Evolutionary conservation across 495 filamentous ascomycete species (phyloP), one percentile per base, ranked within the genome.

Genomic region (Aspergillus heteromorphus): DNA sequence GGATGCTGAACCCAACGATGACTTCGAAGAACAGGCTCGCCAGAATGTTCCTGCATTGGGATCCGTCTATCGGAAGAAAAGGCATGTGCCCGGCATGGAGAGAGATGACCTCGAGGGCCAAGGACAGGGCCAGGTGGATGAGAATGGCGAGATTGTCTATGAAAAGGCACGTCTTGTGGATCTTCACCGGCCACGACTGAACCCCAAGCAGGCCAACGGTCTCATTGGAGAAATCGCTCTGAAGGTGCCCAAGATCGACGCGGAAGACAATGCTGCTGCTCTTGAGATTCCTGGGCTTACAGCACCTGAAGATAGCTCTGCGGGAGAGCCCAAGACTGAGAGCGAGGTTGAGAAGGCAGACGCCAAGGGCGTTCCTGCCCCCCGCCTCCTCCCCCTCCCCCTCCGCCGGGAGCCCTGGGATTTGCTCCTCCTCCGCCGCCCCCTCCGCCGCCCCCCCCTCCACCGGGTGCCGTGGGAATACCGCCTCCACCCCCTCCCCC

Each of bases 181-280:
- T 49, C 74, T 86, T 59, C 84, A 80, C 62, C 81, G 87, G 43
- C 89, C 89, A 9, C 85, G 87, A 58, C 77, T 95, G 79, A 82
- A 86, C 61, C 75, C 85, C 36, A 79, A 81, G 60, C 86, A 92
- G 63, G 83, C 86, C 18, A 83, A 83, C 57, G 88, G 84, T 18
- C 77, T 95, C 45, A 74, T 96, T 14, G 84, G 80, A 56, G 92
- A 97, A 66, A 87, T 97, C 60, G 80, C 87, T 25, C 77, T 80
- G 27, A 95, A 88, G 70, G 80, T 92, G 64, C 84, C 83, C 56
- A 82, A 73, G 57, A 85, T 84, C 57, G 91, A 91, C 60, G 88
- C 86, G 53, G 88, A 91, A 50, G 72, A 86, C 34, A 77, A 27
- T 86, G 41, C 31, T 16, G 19, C 53, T 4, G 41, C 25, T 16